Percentiles rank a stretch among this genome's conserved stretches.
Evolutionary conservation across 148 eudicot species (phyloP).

Genomic region (Diospyros lotus): DNA sequence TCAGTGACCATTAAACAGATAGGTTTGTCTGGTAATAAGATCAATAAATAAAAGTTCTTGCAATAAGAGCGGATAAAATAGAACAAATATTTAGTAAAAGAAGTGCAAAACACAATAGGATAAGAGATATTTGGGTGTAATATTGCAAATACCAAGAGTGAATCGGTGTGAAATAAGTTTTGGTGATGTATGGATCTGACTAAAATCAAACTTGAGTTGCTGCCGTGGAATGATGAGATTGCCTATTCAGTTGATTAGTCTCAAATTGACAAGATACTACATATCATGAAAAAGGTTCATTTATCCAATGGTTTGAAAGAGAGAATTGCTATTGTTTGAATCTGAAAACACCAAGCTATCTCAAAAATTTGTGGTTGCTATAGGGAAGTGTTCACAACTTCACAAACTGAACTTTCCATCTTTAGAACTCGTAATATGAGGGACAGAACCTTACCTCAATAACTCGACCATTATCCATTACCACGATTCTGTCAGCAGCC

Average conservation of each 20-base stretch:
- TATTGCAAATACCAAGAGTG: no score
- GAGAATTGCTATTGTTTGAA: not conserved
- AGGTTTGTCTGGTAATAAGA: no score
- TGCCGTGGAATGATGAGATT: not conserved
- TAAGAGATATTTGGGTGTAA: no score
- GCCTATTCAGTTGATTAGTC: not conserved
- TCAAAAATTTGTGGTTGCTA: not conserved
- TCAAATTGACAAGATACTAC: not conserved
- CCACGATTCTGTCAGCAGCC: conserved; percentile 47
- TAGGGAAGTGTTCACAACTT: not conserved
- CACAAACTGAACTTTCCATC: not conserved
- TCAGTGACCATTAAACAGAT: no score
- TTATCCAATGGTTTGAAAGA: not conserved
- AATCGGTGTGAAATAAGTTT: no score
- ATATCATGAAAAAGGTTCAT: not conserved
- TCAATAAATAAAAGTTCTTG: no score
- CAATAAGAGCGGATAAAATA: no score
- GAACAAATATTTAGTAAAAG: no score
- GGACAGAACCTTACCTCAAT: conserved; percentile 31
- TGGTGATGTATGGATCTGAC: not conserved
- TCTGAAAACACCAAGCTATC: not conserved
- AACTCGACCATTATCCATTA: conserved; percentile 39
- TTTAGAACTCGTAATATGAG: not conserved
- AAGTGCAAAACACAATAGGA: no score
- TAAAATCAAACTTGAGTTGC: not conserved